phyloP scores from a whole-genome alignment of 1,284 basidiomycete species.

The Psilocybe mexicana region DNA sequence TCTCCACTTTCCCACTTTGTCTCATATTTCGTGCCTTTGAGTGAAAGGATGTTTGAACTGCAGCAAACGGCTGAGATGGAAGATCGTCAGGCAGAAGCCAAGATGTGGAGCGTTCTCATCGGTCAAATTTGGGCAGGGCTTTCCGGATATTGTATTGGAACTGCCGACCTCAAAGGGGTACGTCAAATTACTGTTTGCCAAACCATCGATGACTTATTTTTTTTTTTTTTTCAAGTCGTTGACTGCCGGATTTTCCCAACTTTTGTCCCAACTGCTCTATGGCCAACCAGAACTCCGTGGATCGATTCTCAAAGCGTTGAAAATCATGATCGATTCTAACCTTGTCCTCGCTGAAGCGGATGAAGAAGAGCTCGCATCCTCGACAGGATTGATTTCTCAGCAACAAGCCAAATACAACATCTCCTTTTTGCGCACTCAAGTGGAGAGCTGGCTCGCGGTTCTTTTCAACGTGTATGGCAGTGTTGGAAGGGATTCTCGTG shows the following conservation, averaged over 20 bases:
- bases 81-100: conserved; percentile 80
- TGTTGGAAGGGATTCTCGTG: conserved; percentile 74
- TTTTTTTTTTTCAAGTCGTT: conserved; percentile 52
- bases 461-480: conserved; percentile 97
- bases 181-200: conserved; percentile 4
- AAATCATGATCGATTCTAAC: conserved; percentile 80
- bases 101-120: conserved; percentile 92
- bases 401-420: conserved; percentile 72
- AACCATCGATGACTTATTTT: not conserved
- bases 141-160: conserved; percentile 76
- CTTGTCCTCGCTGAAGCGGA: conserved; percentile 41
- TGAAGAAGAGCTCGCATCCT: conserved; percentile 32
- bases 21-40: conserved; percentile 89
- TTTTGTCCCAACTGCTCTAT: conserved; percentile 92
- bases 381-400: conserved; percentile 39
- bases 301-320: conserved; percentile 81
- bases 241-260: conserved; percentile 74
- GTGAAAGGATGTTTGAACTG: conserved; percentile 89
- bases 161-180: conserved; percentile 60
- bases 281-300: conserved; percentile 84
- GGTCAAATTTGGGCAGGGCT: conserved; percentile 94
- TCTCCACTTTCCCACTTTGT: conserved; percentile 86
- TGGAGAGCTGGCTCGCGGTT: conserved; percentile 92
- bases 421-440: conserved; percentile 74
- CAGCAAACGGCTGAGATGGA: conserved; percentile 76